Conservation (phyloP, 2,329 filamentous ascomycete genomes). For the Pyricularia sp. region DNA sequence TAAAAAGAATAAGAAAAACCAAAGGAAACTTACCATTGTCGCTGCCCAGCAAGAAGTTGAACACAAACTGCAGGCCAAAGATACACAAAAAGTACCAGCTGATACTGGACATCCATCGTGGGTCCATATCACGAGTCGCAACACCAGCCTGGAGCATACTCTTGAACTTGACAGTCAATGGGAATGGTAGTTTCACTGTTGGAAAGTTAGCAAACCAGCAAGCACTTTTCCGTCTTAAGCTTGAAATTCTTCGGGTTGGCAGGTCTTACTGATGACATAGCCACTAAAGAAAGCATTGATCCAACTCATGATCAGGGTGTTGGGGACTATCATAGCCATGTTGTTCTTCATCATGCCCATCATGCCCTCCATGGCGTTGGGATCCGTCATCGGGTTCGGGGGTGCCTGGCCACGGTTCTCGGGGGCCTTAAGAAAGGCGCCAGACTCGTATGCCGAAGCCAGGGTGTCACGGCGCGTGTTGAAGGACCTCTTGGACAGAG, state of each 20-base stretch:
- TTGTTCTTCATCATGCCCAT: slow-evolving; percentile 99
- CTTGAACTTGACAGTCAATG: slow-evolving; percentile 97
- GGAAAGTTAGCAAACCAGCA: slow-evolving; percentile 9
- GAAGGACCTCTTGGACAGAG: slow-evolving; percentile 67
- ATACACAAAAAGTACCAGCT: slow-evolving; percentile 98
- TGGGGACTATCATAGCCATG: slow-evolving; percentile 99
- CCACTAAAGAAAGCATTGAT: slow-evolving; percentile 99
- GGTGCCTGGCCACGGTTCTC: slow-evolving; percentile 75
- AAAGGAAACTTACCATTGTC: slow-evolving; percentile 64
- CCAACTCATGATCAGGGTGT: slow-evolving; percentile 99
- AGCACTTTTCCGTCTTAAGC: neutral
- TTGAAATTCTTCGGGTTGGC: neutral
- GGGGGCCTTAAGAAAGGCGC: slow-evolving; percentile 80
- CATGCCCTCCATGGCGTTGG: slow-evolving; percentile 97
- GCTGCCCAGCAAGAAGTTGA: slow-evolving; percentile 89
- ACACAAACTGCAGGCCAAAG: slow-evolving; percentile 91
- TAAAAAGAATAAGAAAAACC: neutral
- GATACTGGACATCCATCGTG: slow-evolving; percentile 95
- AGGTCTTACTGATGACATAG: slow-evolving; percentile 75
- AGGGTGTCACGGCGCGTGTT: slow-evolving; percentile 68
- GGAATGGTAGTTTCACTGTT: slow-evolving; percentile 87
- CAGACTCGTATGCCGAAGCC: slow-evolving; percentile 68
- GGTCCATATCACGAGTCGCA: slow-evolving; percentile 88
- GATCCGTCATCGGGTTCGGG: slow-evolving; percentile 89
- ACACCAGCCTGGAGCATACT: slow-evolving; percentile 98